Base-by-base conservation (phyloP, 2,329 filamentous ascomycete genomes). In the Cladosporium phlei region DNA sequence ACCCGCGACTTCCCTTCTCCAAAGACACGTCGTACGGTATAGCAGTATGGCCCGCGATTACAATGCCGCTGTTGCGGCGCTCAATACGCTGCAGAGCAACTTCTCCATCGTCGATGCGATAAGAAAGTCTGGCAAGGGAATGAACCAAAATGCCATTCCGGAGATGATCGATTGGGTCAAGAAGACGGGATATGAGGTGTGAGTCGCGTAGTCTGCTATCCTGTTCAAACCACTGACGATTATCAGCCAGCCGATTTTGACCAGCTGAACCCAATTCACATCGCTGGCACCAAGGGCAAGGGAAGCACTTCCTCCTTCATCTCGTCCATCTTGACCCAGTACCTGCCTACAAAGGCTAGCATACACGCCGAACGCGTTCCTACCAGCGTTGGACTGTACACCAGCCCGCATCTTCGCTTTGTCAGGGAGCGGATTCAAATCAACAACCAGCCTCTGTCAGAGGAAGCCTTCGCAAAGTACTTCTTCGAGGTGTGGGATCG, bases 271-370 rank as follows among this genome's bases (percentile, higher is more conserved):
- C 70, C 76, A 55, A 80, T 97, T 51, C 91, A 97, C 63, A 82
- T 97, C 35, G 87, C 91, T 1, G 91, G 91, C 10, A 96, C 90
- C 4, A 97, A 96, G 66, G 91, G 91, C 50, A 97, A 96, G 66
- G 90, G 90, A 30, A 93, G 87, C 2, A 89, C 88, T 0, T 88
- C 86, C 54, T 85, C 90, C 8, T 91, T 90, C 64, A 78, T 88
- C 16, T 88, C 88, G 11, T 83, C 83, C 2, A 86, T 95, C 52
- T 73, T 95, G n/a, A 69, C 74, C 3, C 78, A 83, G 56, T 83
- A 84, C 60, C 65, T 72, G 2, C 62, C 69, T 2, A 58, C 71
- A 59, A 60, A 59, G 46, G 46, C 52, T 11, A 64, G 60, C 50
- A 61, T 62, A 24, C 54, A 58, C 48, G 48, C 66, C 46, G 52